Evolutionary conservation across 495 filamentous ascomycete genomes (phyloP).

Genomic region (Annulohypoxylon stygium): DNA sequence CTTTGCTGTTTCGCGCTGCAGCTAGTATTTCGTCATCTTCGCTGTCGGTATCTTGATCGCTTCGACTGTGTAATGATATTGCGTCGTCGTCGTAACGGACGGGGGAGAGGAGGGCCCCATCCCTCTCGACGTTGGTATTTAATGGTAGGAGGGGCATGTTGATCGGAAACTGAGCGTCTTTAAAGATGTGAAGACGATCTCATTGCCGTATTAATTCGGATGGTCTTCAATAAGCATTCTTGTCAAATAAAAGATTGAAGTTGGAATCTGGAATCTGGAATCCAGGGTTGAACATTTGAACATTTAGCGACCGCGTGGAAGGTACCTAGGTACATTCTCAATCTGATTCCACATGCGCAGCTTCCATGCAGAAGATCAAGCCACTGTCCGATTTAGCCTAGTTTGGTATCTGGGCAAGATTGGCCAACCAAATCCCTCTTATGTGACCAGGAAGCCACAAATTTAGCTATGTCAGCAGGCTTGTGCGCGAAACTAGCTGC

Average conservation of each 20-base stretch:
- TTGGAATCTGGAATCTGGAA: neutral
- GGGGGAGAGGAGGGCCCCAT: constrained; percentile 70
- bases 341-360: neutral
- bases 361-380: constrained; percentile 10
- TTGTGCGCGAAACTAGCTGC: constrained; percentile 20
- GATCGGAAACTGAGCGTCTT: constrained; percentile 24
- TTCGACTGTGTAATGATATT: constrained; percentile 72
- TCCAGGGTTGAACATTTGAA: neutral
- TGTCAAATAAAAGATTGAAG: neutral
- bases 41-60: constrained; percentile 81
- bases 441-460: constrained; percentile 1
- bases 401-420: neutral
- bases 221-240: constrained; percentile 18
- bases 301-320: neutral
- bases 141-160: constrained; percentile 43
- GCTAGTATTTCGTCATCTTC: constrained; percentile 78
- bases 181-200: constrained; percentile 16
- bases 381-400: constrained; percentile 5
- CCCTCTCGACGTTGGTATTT: constrained; percentile 46
- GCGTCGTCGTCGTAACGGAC: constrained; percentile 76
- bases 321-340: neutral
- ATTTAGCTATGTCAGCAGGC: constrained; percentile 18
- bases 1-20: constrained; percentile 74
- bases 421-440: neutral
- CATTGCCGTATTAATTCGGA: constrained; percentile 24